Conservation (phyloP, 805 yeast genomes). For the Candida sanyiensis region DNA sequence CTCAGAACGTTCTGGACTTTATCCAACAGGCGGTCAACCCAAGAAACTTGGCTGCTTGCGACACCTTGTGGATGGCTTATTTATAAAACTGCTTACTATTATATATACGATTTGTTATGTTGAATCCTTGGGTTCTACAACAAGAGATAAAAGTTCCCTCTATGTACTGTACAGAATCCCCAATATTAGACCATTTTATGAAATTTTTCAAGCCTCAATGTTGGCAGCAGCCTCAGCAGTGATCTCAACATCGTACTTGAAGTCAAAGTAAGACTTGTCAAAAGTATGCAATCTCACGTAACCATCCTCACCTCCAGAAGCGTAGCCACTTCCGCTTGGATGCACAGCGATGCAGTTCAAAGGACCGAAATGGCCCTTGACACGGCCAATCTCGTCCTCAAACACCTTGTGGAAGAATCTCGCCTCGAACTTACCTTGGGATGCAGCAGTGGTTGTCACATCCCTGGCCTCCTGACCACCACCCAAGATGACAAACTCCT, state of each 20-base stretch:
- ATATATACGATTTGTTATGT: too few relatives aligned
- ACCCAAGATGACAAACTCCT: slow-evolving; percentile 88
- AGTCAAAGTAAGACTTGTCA: slow-evolving; percentile 89
- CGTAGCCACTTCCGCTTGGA: slow-evolving; percentile 88
- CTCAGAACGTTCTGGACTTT: slow-evolving; percentile 84
- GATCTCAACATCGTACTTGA: slow-evolving; percentile 86
- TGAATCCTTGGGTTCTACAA: too few relatives aligned
- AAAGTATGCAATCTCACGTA: slow-evolving; percentile 89
- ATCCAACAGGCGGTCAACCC: slow-evolving; percentile 95
- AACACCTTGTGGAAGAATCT: slow-evolving; percentile 93
- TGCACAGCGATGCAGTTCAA: slow-evolving; percentile 88
- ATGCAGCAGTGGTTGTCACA: slow-evolving; percentile 92
- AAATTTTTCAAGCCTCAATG: slow-evolving; percentile 9
- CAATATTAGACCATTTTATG: neutral
- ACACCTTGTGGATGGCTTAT: slow-evolving; percentile 93
- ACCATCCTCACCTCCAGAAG: slow-evolving; percentile 99
- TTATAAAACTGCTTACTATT: slow-evolving; percentile 28
- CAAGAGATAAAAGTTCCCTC: neutral
- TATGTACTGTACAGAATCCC: neutral
- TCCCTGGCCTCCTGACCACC: slow-evolving; percentile 99
- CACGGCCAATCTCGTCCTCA: slow-evolving; percentile 94
- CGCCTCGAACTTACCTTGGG: slow-evolving; percentile 95
- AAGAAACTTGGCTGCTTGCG: slow-evolving; percentile 84
- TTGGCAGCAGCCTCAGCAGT: slow-evolving; percentile 47
- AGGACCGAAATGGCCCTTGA: slow-evolving; percentile 99